Evolutionary conservation across 2,329 filamentous ascomycete species (phyloP), one percentile per base, ranked within the genome.

Genomic region (Hirsutella rhossiliensis): DNA sequence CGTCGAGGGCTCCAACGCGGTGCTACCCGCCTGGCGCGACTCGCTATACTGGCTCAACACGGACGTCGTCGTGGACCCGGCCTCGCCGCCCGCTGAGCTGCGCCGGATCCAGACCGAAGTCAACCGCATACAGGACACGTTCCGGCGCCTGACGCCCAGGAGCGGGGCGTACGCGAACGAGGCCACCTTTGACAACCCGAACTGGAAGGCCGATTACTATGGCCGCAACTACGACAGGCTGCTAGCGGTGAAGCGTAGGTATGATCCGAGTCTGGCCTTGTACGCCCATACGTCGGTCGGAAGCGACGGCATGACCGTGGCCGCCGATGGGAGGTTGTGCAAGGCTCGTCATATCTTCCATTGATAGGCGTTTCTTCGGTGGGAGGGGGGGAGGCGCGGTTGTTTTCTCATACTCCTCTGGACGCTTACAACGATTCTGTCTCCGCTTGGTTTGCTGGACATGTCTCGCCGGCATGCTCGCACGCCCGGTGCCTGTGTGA

Each of bases 161-260:
- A 58, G 62, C 9, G 69, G 66, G 3, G 57, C 64, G 2, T 73
- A 74, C 54, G 60, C 71, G 62, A 75, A 73, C 50, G 73, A 78
- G 57, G 71, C 66, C 2, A 64, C 73, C 52, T 68, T 69, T 41
- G 56, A 57, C 30, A 60, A 72, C 52, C 59, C 59, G 0, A 48
- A 66, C 34, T 74, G 61, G 54, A 59, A 72, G 53, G 29, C 61
- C 11, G 55, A 51, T 3, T 74, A 73, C 52, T 75, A 65, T 48
- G 72, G 71, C 1, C 44, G 17, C 2, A 72, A 72, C 46, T 75
- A 75, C 45, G 45, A 52, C 1, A 50, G 48, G 11, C 50, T 76
- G 18, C 43, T 63, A 13, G 30, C 39, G 1, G 61, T 78, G 28
- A 79, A 80, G 65, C 52, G 60, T 30, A 68, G 64, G 52, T 76